phyloP scores from a whole-genome alignment of 306 rosid genomes.

The Sindora glabra region DNA sequence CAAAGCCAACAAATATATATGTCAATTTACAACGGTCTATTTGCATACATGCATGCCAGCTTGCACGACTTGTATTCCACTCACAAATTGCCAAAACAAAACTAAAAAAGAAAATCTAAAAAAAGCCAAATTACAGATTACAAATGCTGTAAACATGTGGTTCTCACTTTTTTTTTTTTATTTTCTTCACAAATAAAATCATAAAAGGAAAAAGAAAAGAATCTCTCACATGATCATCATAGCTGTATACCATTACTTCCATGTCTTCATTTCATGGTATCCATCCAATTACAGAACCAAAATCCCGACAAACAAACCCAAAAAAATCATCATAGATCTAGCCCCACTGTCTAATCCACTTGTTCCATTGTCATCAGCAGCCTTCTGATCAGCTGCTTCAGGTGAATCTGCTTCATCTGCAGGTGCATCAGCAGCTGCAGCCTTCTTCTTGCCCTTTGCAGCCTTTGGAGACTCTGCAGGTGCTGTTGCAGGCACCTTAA shows the following conservation, averaged over 20 bases:
- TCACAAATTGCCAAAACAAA: background rate
- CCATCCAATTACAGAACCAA: conserved; percentile 32
- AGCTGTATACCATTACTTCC: conserved; percentile 7
- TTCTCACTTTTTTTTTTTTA: conserved; percentile 10
- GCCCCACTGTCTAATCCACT: conserved; percentile 25
- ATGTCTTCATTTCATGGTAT: background rate
- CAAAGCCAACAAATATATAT: too few relatives aligned
- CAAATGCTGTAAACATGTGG: conserved; percentile 19
- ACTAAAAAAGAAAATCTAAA: conserved; percentile 1
- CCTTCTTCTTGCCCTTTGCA: conserved; percentile 1
- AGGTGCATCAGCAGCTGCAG: background rate
- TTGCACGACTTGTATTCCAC: conserved; percentile 13
- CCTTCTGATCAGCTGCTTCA: conserved; percentile 30
- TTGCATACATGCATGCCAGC: too few relatives aligned
- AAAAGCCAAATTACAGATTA: background rate
- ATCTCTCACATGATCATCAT: conserved; percentile 15
- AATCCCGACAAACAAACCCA: conserved; percentile 43
- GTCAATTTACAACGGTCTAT: too few relatives aligned
- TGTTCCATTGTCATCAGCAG: conserved; percentile 45
- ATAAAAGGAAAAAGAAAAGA: conserved; percentile 9
- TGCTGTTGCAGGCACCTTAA: conserved; percentile 30
- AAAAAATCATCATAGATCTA: conserved; percentile 26
- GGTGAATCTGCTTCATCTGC: background rate
- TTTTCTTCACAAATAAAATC: conserved; percentile 21
- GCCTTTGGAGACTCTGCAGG: conserved; percentile 24